Percentiles rank a stretch among this genome's conserved stretches.
Conservation (phyloP, 2,329 filamentous ascomycete genomes). For the Ascochyta pisi region DNA sequence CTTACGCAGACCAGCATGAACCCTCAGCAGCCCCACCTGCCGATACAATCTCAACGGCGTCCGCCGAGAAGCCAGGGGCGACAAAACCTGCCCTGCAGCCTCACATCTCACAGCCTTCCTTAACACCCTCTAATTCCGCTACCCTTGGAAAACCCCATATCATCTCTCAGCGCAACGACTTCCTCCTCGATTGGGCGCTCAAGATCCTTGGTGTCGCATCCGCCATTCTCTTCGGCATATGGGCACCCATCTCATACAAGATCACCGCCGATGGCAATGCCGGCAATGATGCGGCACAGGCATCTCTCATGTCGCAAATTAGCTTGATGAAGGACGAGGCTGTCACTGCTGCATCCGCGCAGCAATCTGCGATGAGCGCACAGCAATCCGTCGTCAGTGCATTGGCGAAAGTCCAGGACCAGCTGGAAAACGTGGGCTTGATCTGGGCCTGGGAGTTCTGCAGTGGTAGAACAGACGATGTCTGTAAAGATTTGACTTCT, state of each 20-base stretch:
- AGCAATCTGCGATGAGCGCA: neutral
- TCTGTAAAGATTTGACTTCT: neutral
- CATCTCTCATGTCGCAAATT: neutral
- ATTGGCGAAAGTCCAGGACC: neutral
- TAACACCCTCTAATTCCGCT: no score
- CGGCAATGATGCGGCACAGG: constrained; percentile 11
- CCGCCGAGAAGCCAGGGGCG: neutral
- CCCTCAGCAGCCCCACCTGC: neutral
- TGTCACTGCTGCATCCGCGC: neutral
- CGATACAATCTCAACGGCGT: neutral
- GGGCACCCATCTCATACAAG: constrained; percentile 18
- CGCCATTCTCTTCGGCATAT: constrained; percentile 19
- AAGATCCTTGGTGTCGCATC: constrained; percentile 14
- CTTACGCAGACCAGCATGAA: neutral
- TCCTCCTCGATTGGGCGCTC: constrained; percentile 11
- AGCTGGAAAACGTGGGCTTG: neutral
- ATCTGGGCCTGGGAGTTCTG: neutral
- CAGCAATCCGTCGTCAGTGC: neutral
- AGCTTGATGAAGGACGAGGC: neutral
- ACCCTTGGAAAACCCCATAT: neutral
- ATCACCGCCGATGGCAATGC: constrained; percentile 4
- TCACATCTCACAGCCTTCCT: neutral
- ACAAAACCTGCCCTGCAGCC: neutral
- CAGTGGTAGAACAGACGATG: neutral
- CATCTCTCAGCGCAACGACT: constrained; percentile 4